These are phyloP conservation scores for Aspergillus proliferans DNA, from an alignment of 2,329 filamentous ascomycete species.

Conservation along the genomic window DNA sequence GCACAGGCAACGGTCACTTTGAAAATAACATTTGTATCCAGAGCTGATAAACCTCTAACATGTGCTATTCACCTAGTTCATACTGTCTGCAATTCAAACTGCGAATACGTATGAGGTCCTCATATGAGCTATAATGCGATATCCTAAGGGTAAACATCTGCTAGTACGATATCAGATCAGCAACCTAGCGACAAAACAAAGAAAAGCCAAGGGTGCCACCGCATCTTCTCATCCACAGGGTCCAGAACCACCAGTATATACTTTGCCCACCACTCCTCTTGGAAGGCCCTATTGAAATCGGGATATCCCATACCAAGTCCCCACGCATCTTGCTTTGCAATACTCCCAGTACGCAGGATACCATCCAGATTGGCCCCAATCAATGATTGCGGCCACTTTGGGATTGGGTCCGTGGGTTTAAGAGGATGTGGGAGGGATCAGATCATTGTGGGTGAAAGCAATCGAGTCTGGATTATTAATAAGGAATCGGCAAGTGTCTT, in stretches of 20 bases:
- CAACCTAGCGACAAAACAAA: slow-evolving; percentile 16
- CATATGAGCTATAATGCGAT: too few relatives aligned
- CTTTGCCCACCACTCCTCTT: slow-evolving; percentile 26
- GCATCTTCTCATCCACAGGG: slow-evolving; percentile 24
- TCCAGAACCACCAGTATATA: slow-evolving; percentile 29
- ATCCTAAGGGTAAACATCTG: too few relatives aligned
- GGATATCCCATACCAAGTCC: slow-evolving; percentile 9
- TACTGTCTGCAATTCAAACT: too few relatives aligned
- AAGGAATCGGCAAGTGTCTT: slow-evolving; percentile 24
- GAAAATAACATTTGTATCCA: too few relatives aligned
- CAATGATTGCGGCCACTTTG: slow-evolving; percentile 19
- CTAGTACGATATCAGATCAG: too few relatives aligned
- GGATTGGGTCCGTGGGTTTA: slow-evolving; percentile 17
- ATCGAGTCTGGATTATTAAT: slow-evolving; percentile 18
- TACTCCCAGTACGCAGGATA: slow-evolving; percentile 29
- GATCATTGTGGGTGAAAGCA: slow-evolving; percentile 17
- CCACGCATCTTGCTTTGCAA: slow-evolving; percentile 22
- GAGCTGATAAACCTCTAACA: too few relatives aligned
- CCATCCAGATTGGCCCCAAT: slow-evolving; percentile 26
- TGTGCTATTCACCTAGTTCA: too few relatives aligned
- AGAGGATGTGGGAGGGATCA: slow-evolving; percentile 15
- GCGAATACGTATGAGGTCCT: too few relatives aligned
- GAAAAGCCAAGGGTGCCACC: slow-evolving; percentile 28
- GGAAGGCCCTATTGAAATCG: slow-evolving; percentile 13
- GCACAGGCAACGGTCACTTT: too few relatives aligned